Conservation (phyloP, 176 grass and related monocot genomes). For the Cocos nucifera region DNA sequence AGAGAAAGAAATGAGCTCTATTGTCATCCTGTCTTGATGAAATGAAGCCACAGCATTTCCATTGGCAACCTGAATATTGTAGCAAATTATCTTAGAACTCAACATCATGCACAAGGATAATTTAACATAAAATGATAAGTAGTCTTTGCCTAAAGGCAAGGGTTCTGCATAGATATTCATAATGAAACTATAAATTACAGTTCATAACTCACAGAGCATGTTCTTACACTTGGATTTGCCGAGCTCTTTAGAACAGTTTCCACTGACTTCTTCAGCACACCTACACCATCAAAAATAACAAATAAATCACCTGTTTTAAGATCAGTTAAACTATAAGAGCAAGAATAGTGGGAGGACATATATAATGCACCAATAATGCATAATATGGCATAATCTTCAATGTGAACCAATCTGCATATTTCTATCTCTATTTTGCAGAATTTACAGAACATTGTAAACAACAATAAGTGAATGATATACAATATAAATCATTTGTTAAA, state of each 20-base stretch:
- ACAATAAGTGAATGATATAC: no score
- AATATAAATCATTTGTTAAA: no score
- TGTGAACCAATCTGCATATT: no score
- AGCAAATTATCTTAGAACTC: slow-evolving; percentile 15
- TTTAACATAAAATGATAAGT: slow-evolving; percentile 1
- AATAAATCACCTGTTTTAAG: no score
- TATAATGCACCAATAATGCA: no score
- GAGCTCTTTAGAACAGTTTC: slow-evolving; percentile 30
- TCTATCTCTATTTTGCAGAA: no score
- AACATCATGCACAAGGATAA: slow-evolving; percentile 19
- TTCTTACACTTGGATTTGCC: slow-evolving; percentile 23
- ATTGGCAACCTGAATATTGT: no score
- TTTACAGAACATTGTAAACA: no score
- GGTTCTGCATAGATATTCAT: not conserved
- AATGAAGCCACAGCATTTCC: slow-evolving; percentile 28
- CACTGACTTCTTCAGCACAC: slow-evolving; percentile 67
- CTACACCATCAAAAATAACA: slow-evolving; percentile 27
- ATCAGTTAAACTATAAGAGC: no score
- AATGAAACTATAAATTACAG: slow-evolving; percentile 13
- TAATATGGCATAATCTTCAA: no score
- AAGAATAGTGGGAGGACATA: no score
- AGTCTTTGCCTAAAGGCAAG: not conserved
- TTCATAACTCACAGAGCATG: slow-evolving; percentile 34
- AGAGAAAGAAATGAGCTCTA: slow-evolving; percentile 64
- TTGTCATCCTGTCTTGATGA: slow-evolving; percentile 31